A percentile compares a stretch with the other conserved stretches of the same genome.
Evolutionary conservation across 805 yeast genomes (phyloP).

Genomic region (Teunomyces funiuensis): DNA sequence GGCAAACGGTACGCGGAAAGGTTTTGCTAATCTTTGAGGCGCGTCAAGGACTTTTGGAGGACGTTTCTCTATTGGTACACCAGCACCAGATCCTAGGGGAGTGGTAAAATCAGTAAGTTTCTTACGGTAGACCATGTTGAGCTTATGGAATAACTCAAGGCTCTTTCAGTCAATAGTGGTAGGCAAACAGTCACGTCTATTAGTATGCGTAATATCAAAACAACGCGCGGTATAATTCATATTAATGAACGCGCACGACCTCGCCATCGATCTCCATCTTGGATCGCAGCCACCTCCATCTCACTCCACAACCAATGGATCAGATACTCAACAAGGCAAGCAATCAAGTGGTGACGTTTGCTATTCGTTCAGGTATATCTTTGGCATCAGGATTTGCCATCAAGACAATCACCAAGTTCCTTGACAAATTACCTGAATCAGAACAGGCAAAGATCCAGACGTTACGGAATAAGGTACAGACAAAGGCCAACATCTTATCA

Average conservation of each 20-base stretch:
- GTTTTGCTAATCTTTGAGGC: constrained; percentile 53
- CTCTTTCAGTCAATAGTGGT: too few species aligned
- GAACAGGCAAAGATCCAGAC: constrained; percentile 47
- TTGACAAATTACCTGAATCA: constrained; percentile 54
- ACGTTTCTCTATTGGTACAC: constrained; percentile 55
- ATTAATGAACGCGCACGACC: neutral
- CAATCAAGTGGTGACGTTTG: constrained; percentile 76
- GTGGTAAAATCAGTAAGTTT: constrained; percentile 42
- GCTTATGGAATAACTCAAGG: too few species aligned
- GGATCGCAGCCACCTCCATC: neutral
- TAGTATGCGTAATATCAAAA: neutral
- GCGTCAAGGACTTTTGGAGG: constrained; percentile 57
- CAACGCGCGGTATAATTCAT: neutral
- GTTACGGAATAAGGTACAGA: constrained; percentile 47
- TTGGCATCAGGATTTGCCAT: constrained; percentile 74
- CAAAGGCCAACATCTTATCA: constrained; percentile 59
- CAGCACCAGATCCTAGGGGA: constrained; percentile 68
- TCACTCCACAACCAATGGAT: constrained; percentile 31
- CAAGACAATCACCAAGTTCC: constrained; percentile 55
- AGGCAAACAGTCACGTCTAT: neutral
- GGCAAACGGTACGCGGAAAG: constrained; percentile 66
- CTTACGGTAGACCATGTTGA: constrained; percentile 26
- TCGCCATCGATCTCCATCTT: too few species aligned
- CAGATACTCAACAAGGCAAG: constrained; percentile 57
- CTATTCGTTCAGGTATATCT: constrained; percentile 72